Percentiles rank a stretch among this genome's conserved stretches.
Evolutionary conservation across 805 yeast genomes (phyloP).

Genomic region (Lipomyces sp.): DNA sequence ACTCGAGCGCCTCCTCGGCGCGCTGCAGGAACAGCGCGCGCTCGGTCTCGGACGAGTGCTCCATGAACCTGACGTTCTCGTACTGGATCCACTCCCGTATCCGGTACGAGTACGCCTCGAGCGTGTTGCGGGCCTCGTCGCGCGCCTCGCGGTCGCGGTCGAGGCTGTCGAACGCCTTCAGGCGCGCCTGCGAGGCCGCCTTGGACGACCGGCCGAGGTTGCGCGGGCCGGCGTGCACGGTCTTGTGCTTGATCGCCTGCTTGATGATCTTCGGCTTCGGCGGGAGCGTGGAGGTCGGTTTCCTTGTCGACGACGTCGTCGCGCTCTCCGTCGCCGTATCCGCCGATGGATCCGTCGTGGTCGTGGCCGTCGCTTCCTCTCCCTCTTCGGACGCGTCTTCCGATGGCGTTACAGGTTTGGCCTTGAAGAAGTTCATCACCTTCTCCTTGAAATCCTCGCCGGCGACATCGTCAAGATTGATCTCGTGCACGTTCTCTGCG

Average conservation of each 20-base stretch:
- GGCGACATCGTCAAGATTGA: slow-evolving; percentile 5
- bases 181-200: slow-evolving; percentile 45
- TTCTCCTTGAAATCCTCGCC: slow-evolving; percentile 36
- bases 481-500: slow-evolving; percentile 35
- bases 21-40: slow-evolving; percentile 33
- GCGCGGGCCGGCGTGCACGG: slow-evolving; percentile 28
- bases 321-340: slow-evolving; percentile 15
- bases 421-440: slow-evolving; percentile 19
- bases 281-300: slow-evolving; percentile 20
- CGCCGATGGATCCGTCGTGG: slow-evolving; percentile 17
- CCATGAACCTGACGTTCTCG: slow-evolving; percentile 36
- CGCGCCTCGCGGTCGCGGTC: slow-evolving; percentile 55
- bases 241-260: slow-evolving; percentile 31
- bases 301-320: slow-evolving; percentile 21
- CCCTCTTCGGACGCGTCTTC: slow-evolving; percentile 4
- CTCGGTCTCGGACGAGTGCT: slow-evolving; percentile 35
- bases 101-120: slow-evolving; percentile 72
- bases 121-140: slow-evolving; percentile 60
- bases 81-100: slow-evolving; percentile 60
- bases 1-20: slow-evolving; percentile 52
- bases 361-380: slow-evolving; percentile 11
- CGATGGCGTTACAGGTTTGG: slow-evolving; percentile 4
- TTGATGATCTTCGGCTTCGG: slow-evolving; percentile 20
- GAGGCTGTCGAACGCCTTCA: slow-evolving; percentile 50
- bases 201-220: slow-evolving; percentile 47